Evolutionary conservation across 148 eudicot species (phyloP), one percentile per base, ranked within the genome.

Genomic region (Fagopyrum esculentum): DNA sequence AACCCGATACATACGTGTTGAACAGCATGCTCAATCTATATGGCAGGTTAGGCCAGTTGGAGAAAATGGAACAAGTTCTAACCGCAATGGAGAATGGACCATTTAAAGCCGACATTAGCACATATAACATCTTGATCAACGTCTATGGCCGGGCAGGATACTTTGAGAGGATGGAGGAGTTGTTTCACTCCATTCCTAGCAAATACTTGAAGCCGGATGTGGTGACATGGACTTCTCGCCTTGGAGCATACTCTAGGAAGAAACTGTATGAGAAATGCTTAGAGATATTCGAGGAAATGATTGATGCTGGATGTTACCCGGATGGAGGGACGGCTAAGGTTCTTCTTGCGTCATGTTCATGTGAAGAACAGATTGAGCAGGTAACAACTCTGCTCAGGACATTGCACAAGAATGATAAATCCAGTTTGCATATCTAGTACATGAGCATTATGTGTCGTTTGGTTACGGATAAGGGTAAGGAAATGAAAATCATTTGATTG

Each of bases 271-370:
- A 72, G 40, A 83, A 76, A 76, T 91, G 98, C 76, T 46, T 91
- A 10, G 88, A 91, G 59, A 93, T 93, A 43, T 93, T 89, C 5
- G 98, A 93, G 83, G 86, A 89, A 69, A 93, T 93, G 97, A 91
- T 93, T 8, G 90, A 85, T 74, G 76, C 83, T 66, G 97, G 98
- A 40, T 91, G 94, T 86, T 93, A 86, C 66, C 98, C 98, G 0
- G 98, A 93, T 80, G 94, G 91, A 55, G 92, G 94, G 69, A 91
- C 97, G 16, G 93, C 88, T 8, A 93, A 88, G 84, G 98, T 93
- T 57, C 85, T 93, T 45, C 86, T 93, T 19, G 75, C 88, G 8
- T 81, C 98, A 5, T 93, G 98, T 82, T 89, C 94, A 43, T 77
- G 81, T 64, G 89, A 93, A 76, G 90, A 91, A 40, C 92, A 91